Evolutionary conservation across 1,139 yeast genomes (phyloP), one percentile per base, ranked within the genome.

Genomic region (Saccharomyces uvarum): DNA sequence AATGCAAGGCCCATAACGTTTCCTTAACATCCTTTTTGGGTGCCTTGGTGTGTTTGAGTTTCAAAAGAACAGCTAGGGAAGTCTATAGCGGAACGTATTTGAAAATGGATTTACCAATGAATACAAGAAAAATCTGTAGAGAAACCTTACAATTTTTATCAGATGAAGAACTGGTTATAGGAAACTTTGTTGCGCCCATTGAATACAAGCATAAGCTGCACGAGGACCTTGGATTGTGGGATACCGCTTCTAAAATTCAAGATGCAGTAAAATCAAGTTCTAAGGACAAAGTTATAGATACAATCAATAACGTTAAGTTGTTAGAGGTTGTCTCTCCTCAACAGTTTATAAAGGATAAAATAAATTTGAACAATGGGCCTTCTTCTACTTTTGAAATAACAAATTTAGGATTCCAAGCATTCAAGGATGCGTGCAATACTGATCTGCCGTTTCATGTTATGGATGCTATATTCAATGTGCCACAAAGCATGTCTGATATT

Each of bases 341-440:
- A 11, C 53, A 60, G 4, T 65, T 58, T 47, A 49, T 67, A 2
- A 47, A 51, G 26, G 52, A 54, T 13, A 64, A 61, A 50, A 13
- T 63, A n/a, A 55, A 59, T 4, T 26, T 50, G n/a, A 51, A 52
- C 13, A 51, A 24, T 11, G 59, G 60, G 11, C 69, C 70, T 2
- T 54, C 54, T 16, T 56, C 61, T 6, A 63, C 70, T 1, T 67
- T 68, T 54, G 71, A 68, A 58, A 56, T 68, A 7, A 63, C 70
- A 2, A 68, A 68, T 54, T 46, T 67, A 7, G 71, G 71, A 0
- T 54, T 57, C 19, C 65, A 64, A 31, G 49, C 57, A 2, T 66
- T 66, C 51, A 50, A 46, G 9, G 50, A 48, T 11, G 50, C 52
- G 2, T 49, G 31, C 16, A 53, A 53, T 11, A 51, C 54, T 19